phyloP scores from a whole-genome alignment of 2,329 filamentous ascomycete genomes.

The Neobulgaria alba region DNA sequence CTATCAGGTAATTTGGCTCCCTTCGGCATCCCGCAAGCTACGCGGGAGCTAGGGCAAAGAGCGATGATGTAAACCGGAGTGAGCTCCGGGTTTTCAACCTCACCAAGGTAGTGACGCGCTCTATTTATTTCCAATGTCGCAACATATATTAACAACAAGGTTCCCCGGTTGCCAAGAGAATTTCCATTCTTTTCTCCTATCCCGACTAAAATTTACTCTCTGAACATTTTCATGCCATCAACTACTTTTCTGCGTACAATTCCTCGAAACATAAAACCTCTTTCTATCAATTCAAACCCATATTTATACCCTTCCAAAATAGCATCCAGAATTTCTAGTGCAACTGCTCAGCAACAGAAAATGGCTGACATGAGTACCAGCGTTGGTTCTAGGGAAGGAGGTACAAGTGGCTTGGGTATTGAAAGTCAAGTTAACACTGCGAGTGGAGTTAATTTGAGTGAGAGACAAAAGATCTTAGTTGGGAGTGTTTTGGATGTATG shows the following conservation, averaged over 20 bases:
- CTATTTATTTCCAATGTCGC: too few species aligned
- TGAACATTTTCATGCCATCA: not conserved
- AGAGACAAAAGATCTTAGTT: slow-evolving; percentile 44
- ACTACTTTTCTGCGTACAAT: not conserved
- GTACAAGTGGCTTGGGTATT: slow-evolving; percentile 30
- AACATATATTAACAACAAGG: too few species aligned
- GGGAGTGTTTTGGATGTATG: slow-evolving; percentile 47
- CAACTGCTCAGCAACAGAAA: not conserved
- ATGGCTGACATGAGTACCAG: not conserved
- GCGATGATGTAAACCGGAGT: not conserved
- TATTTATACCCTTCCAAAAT: not conserved
- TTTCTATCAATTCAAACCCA: not conserved
- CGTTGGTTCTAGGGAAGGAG: not conserved
- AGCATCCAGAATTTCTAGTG: not conserved
- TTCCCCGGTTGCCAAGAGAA: not conserved
- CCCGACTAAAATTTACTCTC: not conserved
- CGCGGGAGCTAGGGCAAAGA: not conserved
- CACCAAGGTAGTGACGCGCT: too few species aligned
- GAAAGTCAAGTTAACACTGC: slow-evolving; percentile 45
- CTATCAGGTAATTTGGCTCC: not conserved
- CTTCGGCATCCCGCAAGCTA: not conserved
- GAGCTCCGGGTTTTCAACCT: too few species aligned
- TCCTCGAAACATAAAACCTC: not conserved
- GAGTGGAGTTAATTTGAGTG: slow-evolving; percentile 40
- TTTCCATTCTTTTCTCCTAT: not conserved